Evolutionary conservation across 2,329 filamentous ascomycete species (phyloP).

Genomic region (Aspergillus latus): DNA sequence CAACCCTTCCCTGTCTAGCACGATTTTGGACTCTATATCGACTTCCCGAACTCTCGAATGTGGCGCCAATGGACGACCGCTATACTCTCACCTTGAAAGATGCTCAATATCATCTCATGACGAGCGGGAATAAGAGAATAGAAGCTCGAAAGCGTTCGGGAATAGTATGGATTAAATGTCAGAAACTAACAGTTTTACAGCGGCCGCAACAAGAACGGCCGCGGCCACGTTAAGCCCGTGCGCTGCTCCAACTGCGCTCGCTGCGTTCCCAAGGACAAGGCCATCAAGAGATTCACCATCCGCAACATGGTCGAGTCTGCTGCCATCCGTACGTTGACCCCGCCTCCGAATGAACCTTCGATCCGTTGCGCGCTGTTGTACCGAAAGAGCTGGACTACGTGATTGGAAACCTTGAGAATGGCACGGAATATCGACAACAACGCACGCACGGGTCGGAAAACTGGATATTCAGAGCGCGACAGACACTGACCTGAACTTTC

Average conservation of each 20-base stretch:
- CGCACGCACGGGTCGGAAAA: slow-evolving; percentile 4
- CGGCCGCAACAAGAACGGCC: slow-evolving; percentile 99
- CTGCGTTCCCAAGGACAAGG: slow-evolving; percentile 99
- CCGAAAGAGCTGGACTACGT: slow-evolving; percentile 12
- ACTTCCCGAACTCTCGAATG: slow-evolving; percentile 8
- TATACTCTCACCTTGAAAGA: slow-evolving; percentile 2
- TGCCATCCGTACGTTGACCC: slow-evolving; percentile 83
- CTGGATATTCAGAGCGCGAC: slow-evolving; percentile 3
- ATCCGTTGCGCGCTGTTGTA: slow-evolving; percentile 19
- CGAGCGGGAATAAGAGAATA: slow-evolving; percentile 3
- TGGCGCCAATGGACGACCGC: slow-evolving; percentile 13
- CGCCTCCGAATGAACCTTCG: slow-evolving; percentile 13
- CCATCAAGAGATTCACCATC: slow-evolving; percentile 99
- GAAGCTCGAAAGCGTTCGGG: neutral
- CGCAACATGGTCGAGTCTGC: slow-evolving; percentile 99
- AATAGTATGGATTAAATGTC: neutral
- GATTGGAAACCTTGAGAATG: neutral
- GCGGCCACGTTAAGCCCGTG: slow-evolving; percentile 99
- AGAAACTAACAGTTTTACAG: slow-evolving; percentile 49
- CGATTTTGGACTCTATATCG: slow-evolving; percentile 25
- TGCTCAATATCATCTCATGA: slow-evolving; percentile 5
- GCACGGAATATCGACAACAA: neutral
- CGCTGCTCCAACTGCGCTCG: slow-evolving; percentile 85
- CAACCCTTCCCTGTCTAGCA: slow-evolving; percentile 29
- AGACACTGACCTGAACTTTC: slow-evolving; percentile 17